phyloP scores from a whole-genome alignment of 257 asterid species.

The Fraxinus pennsylvanica region DNA sequence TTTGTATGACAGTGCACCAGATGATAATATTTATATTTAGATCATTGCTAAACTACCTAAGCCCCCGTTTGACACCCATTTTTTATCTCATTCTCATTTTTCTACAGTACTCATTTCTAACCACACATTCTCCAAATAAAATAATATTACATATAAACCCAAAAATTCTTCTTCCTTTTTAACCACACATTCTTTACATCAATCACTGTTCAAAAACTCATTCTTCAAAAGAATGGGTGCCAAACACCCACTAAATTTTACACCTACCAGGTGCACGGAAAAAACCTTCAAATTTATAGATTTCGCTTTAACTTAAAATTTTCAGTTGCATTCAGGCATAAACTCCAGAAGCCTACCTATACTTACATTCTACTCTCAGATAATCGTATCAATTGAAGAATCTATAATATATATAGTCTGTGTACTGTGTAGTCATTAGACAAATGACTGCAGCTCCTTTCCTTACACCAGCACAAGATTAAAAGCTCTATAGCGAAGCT shows the following conservation, averaged over 20 bases:
- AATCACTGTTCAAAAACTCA: too few relatives aligned
- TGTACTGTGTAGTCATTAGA: not conserved
- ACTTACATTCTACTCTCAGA: not conserved
- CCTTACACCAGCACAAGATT: not conserved
- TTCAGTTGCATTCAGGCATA: not conserved
- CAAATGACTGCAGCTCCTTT: constrained; percentile 3
- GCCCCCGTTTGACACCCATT: too few relatives aligned
- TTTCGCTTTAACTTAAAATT: not conserved
- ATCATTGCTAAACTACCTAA: not conserved
- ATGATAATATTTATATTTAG: not conserved
- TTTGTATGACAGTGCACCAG: not conserved
- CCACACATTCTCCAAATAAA: too few relatives aligned
- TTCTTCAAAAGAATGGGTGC: too few relatives aligned
- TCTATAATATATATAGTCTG: not conserved
- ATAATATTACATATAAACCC: too few relatives aligned
- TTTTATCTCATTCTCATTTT: too few relatives aligned
- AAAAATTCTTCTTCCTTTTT: too few relatives aligned
- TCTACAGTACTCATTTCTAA: too few relatives aligned
- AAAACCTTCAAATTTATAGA: not conserved
- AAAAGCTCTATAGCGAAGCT: not conserved
- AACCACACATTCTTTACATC: too few relatives aligned
- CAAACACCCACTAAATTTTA: too few relatives aligned
- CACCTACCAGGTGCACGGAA: not conserved
- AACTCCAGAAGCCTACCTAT: not conserved
- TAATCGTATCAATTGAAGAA: not conserved